phyloP scores from a whole-genome alignment of 805 yeast genomes.

The Candida lessepsii region DNA sequence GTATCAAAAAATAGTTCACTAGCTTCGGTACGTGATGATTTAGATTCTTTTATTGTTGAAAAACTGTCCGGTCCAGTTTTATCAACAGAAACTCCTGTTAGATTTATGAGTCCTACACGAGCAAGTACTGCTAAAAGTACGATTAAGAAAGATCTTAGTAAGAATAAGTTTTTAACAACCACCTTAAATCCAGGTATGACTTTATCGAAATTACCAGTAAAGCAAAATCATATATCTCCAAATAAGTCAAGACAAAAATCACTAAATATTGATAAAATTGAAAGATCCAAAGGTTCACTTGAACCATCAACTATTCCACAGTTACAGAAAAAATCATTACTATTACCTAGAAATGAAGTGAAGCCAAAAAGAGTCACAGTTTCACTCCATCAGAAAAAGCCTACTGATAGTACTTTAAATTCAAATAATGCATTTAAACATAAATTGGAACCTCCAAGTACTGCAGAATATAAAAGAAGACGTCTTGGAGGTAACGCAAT shows the following conservation, averaged over 20 bases:
- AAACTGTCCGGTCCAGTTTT: slow-evolving; percentile 6
- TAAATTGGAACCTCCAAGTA: slow-evolving; percentile 3
- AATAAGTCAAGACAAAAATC: slow-evolving; percentile 13
- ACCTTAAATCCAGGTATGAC: slow-evolving; percentile 33
- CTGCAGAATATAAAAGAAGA: slow-evolving; percentile 12
- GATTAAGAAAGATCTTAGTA: slow-evolving; percentile 10
- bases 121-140: slow-evolving; percentile 28
- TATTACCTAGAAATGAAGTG: slow-evolving; percentile 23
- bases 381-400: slow-evolving; percentile 20
- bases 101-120: slow-evolving; percentile 30
- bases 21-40: slow-evolving; percentile 13
- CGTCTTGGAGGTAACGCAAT: slow-evolving; percentile 29
- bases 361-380: slow-evolving; percentile 26
- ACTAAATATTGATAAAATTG: slow-evolving; percentile 11
- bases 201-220: slow-evolving; percentile 20
- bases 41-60: slow-evolving; percentile 6
- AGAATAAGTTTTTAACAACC: slow-evolving; percentile 36
- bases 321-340: slow-evolving; percentile 26
- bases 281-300: slow-evolving; percentile 15
- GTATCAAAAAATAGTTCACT: slow-evolving; percentile 11
- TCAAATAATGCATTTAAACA: slow-evolving; percentile 5
- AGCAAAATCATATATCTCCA: slow-evolving; percentile 11
- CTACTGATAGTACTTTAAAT: neutral
- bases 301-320: slow-evolving; percentile 20
- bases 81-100: neutral